Base-by-base conservation (phyloP, 2,329 filamentous ascomycete species). In the Cladosporium colombiae region DNA sequence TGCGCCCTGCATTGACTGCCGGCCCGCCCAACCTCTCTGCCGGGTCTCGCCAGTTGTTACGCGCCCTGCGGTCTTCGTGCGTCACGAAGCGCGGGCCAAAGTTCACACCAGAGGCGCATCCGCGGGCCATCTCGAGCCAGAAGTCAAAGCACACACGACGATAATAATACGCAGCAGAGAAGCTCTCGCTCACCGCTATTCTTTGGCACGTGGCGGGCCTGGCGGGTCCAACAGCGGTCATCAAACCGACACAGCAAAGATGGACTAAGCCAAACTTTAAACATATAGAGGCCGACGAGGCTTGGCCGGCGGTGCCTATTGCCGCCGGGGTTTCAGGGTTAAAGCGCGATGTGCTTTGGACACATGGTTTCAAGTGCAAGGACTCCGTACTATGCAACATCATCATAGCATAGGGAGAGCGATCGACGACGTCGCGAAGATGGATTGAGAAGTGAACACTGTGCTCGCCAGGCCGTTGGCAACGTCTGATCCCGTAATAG, bases 1-100 rank as follows among this genome's bases (percentile, higher is more conserved):
- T 46, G 50, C 61, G 61, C 61, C 61, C 40, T 56, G 61, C 50
- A 37, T 63, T 14, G 50, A 63, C 31, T 63, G 61, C 61, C 61
- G 61, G 61, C 35, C 61, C 61, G 49, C 49, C 35, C 61, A 44
- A 21, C 61, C 61, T 63, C 50, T 55, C 61, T 63, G 50, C n/a
- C 61, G 61, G 61, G 49, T 46, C 61, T 63, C 61, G 61, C 61
- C 61, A 63, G 56, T 63, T 63, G 37, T 56, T 63, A 63, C 61
- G 61, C 61, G 61, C 61, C 50, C 46, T n/a, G 50, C 33, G 27
- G 61, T 40, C 61, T 18, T 56, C 23, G 35, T 63, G 61, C 50
- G 35, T 46, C 61, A 23, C 50, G 49, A 63, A 63, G 61, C 61
- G 61, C 61, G 61, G 35, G 25, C 35, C 61, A 63, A 50, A 63